A percentile compares a stretch with the other conserved stretches of the same genome.
Evolutionary conservation across 805 yeast genomes (phyloP).

Genomic region (Yamadazyma takamatsuzukensis): DNA sequence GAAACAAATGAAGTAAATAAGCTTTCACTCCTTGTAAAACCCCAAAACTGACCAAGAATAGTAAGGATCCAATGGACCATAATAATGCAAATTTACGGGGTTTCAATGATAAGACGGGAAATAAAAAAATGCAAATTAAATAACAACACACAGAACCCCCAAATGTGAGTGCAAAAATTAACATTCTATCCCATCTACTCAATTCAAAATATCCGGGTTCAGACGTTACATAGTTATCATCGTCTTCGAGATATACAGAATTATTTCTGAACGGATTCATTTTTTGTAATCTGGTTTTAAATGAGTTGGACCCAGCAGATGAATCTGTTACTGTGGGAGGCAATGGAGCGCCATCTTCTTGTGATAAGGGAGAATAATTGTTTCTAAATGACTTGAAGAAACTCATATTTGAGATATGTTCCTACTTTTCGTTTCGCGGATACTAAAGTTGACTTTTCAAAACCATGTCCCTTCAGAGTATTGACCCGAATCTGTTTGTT

Average conservation of each 20-base stretch:
- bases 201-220: conserved; percentile 43
- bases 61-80: conserved; percentile 45
- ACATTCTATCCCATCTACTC: conserved; percentile 45
- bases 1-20: conserved; percentile 38
- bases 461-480: conserved; percentile 11
- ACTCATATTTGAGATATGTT: conserved; percentile 23
- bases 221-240: conserved; percentile 39
- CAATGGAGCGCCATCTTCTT: conserved; percentile 31
- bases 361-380: conserved; percentile 28
- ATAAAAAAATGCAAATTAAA: conserved; percentile 39
- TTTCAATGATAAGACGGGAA: conserved; percentile 39
- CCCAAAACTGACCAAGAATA: conserved; percentile 44
- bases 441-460: background rate
- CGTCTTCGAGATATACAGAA: conserved; percentile 39
- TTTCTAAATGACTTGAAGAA: conserved; percentile 33
- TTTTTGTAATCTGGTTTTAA: conserved; percentile 27
- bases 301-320: conserved; percentile 10
- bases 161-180: conserved; percentile 41
- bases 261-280: conserved; percentile 38
- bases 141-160: conserved; percentile 41
- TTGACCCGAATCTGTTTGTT: conserved; percentile 43
- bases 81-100: conserved; percentile 45
- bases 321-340: conserved; percentile 38
- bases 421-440: background rate
- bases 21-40: conserved; percentile 41